Evolutionary conservation across 2,329 filamentous ascomycete genomes (phyloP).

Genomic region (Septoria linicola): DNA sequence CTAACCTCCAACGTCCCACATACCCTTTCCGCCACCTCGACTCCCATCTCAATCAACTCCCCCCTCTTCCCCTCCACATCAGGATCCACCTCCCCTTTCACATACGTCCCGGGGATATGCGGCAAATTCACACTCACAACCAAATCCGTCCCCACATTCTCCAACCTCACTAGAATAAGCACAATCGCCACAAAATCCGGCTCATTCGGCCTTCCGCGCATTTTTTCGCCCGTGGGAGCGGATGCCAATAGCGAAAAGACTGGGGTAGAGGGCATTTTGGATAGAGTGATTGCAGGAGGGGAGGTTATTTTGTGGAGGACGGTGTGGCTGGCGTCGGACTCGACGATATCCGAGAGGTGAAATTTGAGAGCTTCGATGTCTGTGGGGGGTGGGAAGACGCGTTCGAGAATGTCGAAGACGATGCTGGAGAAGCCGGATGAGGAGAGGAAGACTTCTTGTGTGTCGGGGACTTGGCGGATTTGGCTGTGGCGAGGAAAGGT

Average conservation of each 20-base stretch:
- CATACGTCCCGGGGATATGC: conserved; percentile 72
- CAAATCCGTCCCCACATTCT: conserved; percentile 73
- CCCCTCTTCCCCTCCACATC: conserved; percentile 60
- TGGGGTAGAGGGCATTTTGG: conserved; percentile 52
- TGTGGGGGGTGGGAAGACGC: conserved; percentile 60
- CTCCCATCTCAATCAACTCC: conserved; percentile 60
- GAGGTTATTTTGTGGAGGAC: conserved; percentile 1
- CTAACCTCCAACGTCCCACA: conserved; percentile 73
- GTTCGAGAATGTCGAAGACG: conserved; percentile 87
- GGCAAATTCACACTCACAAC: conserved; percentile 87
- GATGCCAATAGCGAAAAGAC: conserved; percentile 69
- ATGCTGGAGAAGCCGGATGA: conserved; percentile 78
- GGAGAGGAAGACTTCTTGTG: conserved; percentile 92
- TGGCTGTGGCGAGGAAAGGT: conserved; percentile 48
- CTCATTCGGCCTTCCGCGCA: conserved; percentile 47
- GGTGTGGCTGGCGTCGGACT: conserved; percentile 8
- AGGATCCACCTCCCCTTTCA: conserved; percentile 68
- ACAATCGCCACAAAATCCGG: conserved; percentile 63
- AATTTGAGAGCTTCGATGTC: conserved; percentile 64
- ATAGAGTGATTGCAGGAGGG: background rate
- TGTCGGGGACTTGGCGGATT: conserved; percentile 74
- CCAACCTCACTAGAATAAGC: conserved; percentile 73
- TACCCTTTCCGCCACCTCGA: conserved; percentile 68
- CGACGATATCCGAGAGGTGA: conserved; percentile 51
- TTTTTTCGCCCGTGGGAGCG: conserved; percentile 44